These are phyloP conservation scores for Eurotiales sp. DNA, from an alignment of 2,329 filamentous ascomycete species.

Conservation along the genomic window DNA sequence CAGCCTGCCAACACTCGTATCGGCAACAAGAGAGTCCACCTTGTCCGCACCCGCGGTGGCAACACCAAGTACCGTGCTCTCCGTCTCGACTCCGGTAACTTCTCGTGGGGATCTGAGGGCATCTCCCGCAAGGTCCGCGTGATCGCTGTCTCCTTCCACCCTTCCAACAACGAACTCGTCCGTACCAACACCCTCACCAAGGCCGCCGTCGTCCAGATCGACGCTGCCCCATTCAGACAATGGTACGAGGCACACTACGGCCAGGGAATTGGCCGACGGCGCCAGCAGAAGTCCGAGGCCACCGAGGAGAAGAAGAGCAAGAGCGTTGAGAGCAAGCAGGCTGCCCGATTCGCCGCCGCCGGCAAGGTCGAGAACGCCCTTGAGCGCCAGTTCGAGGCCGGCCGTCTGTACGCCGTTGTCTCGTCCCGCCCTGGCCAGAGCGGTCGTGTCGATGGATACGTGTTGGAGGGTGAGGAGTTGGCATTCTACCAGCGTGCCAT, in stretches of 20 bases:
- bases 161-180: conserved; percentile 99
- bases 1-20: conserved; percentile 99
- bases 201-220: conserved; percentile 97
- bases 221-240: conserved; percentile 97
- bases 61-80: conserved; percentile 99
- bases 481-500: conserved; percentile 99
- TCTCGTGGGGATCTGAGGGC: conserved; percentile 98
- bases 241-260: conserved; percentile 99
- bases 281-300: conserved; percentile 71
- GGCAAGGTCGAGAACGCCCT: conserved; percentile 92
- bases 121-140: conserved; percentile 98
- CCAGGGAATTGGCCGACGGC: conserved; percentile 78
- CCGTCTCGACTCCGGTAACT: conserved; percentile 98
- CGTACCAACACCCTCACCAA: conserved; percentile 99
- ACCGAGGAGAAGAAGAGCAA: conserved; percentile 85
- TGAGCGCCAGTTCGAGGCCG: conserved; percentile 99
- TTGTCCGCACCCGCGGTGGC: conserved; percentile 93
- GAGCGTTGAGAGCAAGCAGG: conserved; percentile 94
- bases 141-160: conserved; percentile 97
- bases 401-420: conserved; percentile 92
- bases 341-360: conserved; percentile 70
- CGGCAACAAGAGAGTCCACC: conserved; percentile 91
- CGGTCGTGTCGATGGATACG: conserved; percentile 93
- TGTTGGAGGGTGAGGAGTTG: conserved; percentile 98
- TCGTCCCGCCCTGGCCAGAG: conserved; percentile 94